Evolutionary conservation across 176 grass and related monocot species (phyloP).

Genomic region (Chrysopogon serrulatus): DNA sequence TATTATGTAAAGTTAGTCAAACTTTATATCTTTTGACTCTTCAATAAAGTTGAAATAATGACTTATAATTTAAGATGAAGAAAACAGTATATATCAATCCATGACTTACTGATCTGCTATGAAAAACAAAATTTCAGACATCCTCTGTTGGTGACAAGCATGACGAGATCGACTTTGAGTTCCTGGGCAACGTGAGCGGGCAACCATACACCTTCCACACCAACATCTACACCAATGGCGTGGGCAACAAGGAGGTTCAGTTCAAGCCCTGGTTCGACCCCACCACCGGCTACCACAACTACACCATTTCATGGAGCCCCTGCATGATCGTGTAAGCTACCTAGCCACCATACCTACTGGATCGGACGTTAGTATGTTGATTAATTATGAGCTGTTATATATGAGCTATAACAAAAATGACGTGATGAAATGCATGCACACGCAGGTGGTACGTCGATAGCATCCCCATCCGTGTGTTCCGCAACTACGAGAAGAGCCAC

Average conservation of each 20-base stretch:
- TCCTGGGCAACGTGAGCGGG: conserved; percentile 61
- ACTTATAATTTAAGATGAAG: too few species aligned
- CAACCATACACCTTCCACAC: conserved; percentile 92
- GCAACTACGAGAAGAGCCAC: conserved; percentile 40
- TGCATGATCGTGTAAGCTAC: conserved; percentile 67
- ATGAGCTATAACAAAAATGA: neutral
- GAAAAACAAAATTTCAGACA: conserved; percentile 26
- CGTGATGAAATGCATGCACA: neutral
- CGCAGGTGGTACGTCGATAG: conserved; percentile 62
- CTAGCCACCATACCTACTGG: neutral
- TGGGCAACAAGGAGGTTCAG: conserved; percentile 64
- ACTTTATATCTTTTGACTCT: too few species aligned
- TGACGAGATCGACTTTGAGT: conserved; percentile 91
- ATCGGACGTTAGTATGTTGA: neutral
- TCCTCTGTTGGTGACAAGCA: conserved; percentile 43
- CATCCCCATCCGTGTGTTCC: conserved; percentile 54
- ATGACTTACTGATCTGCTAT: neutral
- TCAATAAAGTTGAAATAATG: too few species aligned
- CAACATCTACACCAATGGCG: conserved; percentile 63
- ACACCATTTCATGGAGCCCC: conserved; percentile 80
- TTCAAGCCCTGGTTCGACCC: conserved; percentile 82
- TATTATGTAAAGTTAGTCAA: too few species aligned
- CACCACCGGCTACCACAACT: conserved; percentile 65
- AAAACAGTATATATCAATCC: too few species aligned
- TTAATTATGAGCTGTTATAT: too few species aligned